These are phyloP conservation scores for Neofusicoccum sp. DNA, from an alignment of 2,329 filamentous ascomycete species.

Conservation along the genomic window DNA sequence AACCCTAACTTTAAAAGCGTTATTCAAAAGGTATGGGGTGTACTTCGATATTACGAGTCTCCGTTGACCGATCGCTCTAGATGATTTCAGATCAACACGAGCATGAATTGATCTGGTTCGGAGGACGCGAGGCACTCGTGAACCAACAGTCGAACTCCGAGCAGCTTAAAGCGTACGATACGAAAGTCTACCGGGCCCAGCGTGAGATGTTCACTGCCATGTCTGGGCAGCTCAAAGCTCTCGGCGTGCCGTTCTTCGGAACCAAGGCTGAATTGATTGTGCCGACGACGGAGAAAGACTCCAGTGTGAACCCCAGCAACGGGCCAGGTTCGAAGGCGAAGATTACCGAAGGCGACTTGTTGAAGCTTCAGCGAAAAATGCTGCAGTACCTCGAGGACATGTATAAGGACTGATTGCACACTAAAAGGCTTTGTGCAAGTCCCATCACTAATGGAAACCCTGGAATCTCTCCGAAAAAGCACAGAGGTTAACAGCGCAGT, in stretches of 20 bases:
- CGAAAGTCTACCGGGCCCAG: constrained; percentile 64
- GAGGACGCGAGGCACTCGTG: constrained; percentile 12
- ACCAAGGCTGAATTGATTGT: constrained; percentile 49
- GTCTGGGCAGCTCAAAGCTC: constrained; percentile 55
- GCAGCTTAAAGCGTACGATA: constrained; percentile 62
- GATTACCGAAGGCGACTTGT: constrained; percentile 36
- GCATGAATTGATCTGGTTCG: constrained; percentile 62
- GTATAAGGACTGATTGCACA: constrained; percentile 37
- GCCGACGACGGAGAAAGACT: constrained; percentile 29
- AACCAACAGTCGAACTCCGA: constrained; percentile 26
- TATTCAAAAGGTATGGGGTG: constrained; percentile 42
- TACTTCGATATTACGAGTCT: constrained; percentile 23
- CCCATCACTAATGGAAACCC: no score
- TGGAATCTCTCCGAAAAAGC: no score
- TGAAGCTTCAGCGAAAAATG: constrained; percentile 39
- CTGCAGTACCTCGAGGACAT: constrained; percentile 42
- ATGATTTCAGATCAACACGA: constrained; percentile 66
- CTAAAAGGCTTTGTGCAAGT: background rate
- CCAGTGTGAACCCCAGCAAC: background rate
- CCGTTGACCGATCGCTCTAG: constrained; percentile 31
- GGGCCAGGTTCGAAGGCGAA: constrained; percentile 20
- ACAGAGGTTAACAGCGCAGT: background rate
- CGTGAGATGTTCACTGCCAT: constrained; percentile 63
- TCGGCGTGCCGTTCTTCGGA: constrained; percentile 65
- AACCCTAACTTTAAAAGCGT: constrained; percentile 45